A percentile compares a stretch with the other conserved stretches of the same genome.
These are phyloP conservation scores for Nitzschia putrida DNA, from an alignment of 108 stramenopile species.

Conservation along the genomic window DNA sequence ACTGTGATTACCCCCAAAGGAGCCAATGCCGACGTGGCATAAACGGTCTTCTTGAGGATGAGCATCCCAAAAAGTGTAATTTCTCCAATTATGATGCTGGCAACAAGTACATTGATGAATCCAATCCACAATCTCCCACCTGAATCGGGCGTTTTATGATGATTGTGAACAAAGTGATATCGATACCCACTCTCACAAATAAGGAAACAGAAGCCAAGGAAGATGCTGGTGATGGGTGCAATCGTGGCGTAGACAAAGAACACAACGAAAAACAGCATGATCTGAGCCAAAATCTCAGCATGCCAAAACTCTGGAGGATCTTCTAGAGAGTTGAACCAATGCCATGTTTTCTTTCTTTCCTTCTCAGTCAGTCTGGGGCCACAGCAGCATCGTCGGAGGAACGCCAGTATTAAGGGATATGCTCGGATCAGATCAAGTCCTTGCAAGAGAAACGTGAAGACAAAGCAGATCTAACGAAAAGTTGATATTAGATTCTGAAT, in stretches of 20 bases:
- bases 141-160: constrained; percentile 40
- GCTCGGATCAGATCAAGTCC: constrained; percentile 48
- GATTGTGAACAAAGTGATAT: constrained; percentile 53
- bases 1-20: constrained; percentile 46
- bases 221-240: constrained; percentile 49
- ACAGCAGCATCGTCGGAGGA: constrained; percentile 31
- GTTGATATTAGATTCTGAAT: constrained; percentile 25
- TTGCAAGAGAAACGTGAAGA: constrained; percentile 35
- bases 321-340: constrained; percentile 38
- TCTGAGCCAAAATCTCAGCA: constrained; percentile 30
- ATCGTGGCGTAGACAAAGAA: constrained; percentile 54
- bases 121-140: constrained; percentile 57
- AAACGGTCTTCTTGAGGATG: constrained; percentile 33
- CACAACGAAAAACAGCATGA: constrained; percentile 52
- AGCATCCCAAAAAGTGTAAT: constrained; percentile 49
- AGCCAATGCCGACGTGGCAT: constrained; percentile 33
- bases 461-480: constrained; percentile 24
- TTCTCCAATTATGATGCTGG: constrained; percentile 54
- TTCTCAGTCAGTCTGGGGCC: constrained; percentile 58
- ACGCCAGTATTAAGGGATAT: constrained; percentile 29
- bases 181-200: constrained; percentile 34
- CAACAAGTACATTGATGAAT: constrained; percentile 43
- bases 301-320: constrained; percentile 47
- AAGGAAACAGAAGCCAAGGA: constrained; percentile 39
- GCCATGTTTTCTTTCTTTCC: constrained; percentile 43